Base-by-base conservation (phyloP, 345 rosid genomes). In the Erysimum cheiranthoides region DNA sequence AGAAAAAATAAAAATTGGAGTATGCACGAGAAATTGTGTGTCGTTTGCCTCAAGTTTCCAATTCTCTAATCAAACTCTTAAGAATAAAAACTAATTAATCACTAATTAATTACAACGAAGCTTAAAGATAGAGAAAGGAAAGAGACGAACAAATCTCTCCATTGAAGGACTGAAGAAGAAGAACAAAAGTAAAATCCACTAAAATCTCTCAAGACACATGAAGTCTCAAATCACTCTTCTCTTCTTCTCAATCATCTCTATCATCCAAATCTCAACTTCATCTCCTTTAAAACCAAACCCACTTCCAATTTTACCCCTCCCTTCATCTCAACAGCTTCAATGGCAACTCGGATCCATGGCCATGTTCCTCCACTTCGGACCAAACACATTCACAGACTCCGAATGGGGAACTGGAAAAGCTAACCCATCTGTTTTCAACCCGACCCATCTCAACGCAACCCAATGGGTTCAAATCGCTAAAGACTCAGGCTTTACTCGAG, bases 331-430 rank as follows among this genome's bases (percentile, higher is more conserved):
- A 50, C 98, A 94, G 83, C 90, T 94, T 70, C 83, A 82, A 83
- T 94, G 97, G 97, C 98, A 94, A 79, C 83, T 86, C 69, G 58
- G 83, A 71, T 69, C 90, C 32, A 87, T 87, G 90, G 83, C 95
- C 10, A 77, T 94, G 71, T 91, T 94, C 77, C 81, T 94, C 79
- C 97, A 91, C 72, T 94, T 94, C 68, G 97, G 98, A 21, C 76
- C 89, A 77, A 94, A 94, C 82, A 94, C 97, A 30, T 94, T 88
- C 85, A 90, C 95, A 3, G 74, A 90, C 79, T 82, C 93, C 53
- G 97, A 94, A 56, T 90, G 98, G 98, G 98, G 97, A 4, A 25
- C 92, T 8, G 93, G 98, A 50, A 78, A 70, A 28, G 90, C 80
- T 8, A 83, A 85, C 76, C 97, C 98, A 2, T 84, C 88, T 0